phyloP scores from a whole-genome alignment of 208 protist species.

The Wallacemonas sp. region DNA sequence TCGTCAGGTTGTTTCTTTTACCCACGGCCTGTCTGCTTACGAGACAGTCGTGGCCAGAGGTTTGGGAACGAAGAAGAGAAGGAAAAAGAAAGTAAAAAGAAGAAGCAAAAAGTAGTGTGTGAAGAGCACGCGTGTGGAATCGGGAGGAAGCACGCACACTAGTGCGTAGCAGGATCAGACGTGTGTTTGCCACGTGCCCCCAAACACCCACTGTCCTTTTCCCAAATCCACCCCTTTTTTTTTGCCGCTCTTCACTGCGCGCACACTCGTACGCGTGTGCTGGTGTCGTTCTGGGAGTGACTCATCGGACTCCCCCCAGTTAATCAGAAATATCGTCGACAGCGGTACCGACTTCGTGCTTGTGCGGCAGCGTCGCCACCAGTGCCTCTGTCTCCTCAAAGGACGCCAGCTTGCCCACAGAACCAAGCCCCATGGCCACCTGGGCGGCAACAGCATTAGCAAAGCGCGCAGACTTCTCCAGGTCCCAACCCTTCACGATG shows the following conservation, averaged over 20 bases:
- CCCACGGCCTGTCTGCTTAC: too few species aligned
- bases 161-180: too few species aligned
- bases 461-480: constrained; percentile 13
- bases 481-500: constrained; percentile 12
- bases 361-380: not conserved
- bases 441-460: constrained; percentile 15
- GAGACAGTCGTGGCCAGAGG: not conserved
- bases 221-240: too few species aligned
- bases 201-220: too few species aligned
- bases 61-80: not conserved
- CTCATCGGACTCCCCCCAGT: constrained; percentile 5
- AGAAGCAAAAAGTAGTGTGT: not conserved
- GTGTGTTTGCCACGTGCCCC: too few species aligned
- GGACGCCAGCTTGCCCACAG: constrained; percentile 12
- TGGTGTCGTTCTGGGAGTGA: not conserved
- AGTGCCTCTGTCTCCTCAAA: not conserved
- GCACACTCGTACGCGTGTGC: not conserved
- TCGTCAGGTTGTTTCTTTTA: too few species aligned
- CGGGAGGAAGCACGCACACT: too few species aligned
- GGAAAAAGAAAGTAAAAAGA: not conserved
- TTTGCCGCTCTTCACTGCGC: not conserved
- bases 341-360: not conserved
- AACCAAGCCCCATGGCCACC: constrained; percentile 24
- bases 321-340: constrained; percentile 13
- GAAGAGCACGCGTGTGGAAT: too few species aligned